Evolutionary conservation across 164 flowering plant genomes (phyloP), one percentile per base, ranked within the genome.

Genomic region (Aristolochia fimbriata): DNA sequence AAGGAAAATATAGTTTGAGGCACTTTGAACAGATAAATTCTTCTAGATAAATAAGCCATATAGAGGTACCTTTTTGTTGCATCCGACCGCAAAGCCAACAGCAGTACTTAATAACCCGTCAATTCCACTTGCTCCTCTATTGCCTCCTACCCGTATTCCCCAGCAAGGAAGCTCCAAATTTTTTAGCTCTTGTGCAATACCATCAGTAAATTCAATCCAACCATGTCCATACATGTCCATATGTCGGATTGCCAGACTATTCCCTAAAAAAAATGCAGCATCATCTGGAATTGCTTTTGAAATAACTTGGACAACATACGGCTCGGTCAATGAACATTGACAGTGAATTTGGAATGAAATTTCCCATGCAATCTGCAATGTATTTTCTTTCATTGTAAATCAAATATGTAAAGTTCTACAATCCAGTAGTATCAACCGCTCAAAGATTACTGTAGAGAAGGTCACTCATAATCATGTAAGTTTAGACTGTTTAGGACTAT

Each of bases 121-220:
- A 75, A 93, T 93, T 25, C 99, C 99, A 81, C 99, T 88, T 57
- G 91, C 97, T 60, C 99, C 99, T 69, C 99, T 78, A 64, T 93
- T 93, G 43, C 80, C 96, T 54, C 81, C 73, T 19, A 80, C 83
- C 47, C 65, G 73, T 56, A 83, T 77, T 67, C 81, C 65, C 17
- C 69, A 75, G 69, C 70, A 81, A 37, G 74, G 73, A 21, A 82
- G 62, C 50, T 70, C 76, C 56, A 65, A 75, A 59, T 67, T 73
- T 23, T 67, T 60, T 74, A 70, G 24, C 21, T 51, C n/a, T 58
- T 70, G 53, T 16, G 61, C 20, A 72, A 30, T n/a, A 52, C 55
- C 53, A 57, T 62, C 57, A 24, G 65, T 58, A 68, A 71, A 51
- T 31, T 62, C 60, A 48, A 60, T 62, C 83, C 79, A 80, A 65